These are phyloP conservation scores for Solanum tarijense DNA, from an alignment of 257 asterid genomes.

Conservation along the genomic window DNA sequence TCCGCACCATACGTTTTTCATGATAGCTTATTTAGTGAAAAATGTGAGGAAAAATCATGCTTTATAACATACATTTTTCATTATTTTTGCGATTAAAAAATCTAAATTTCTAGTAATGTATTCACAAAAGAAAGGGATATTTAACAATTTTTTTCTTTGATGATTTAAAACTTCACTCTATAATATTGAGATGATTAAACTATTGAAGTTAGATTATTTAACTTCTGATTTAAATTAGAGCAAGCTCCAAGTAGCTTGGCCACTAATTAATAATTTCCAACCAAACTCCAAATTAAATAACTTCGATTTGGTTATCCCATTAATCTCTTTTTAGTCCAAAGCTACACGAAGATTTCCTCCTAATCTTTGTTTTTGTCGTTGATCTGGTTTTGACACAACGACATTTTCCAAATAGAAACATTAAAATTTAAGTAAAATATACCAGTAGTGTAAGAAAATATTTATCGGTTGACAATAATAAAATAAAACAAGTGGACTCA, in stretches of 20 bases:
- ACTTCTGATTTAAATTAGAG: background rate
- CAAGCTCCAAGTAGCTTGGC: background rate
- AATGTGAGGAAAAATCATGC: too few relatives aligned
- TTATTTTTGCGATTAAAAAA: too few relatives aligned
- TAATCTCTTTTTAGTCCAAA: background rate
- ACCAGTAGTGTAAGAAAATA: background rate
- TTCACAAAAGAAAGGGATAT: background rate
- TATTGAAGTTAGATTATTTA: background rate
- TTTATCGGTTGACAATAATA: background rate
- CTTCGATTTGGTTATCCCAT: background rate
- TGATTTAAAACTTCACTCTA: background rate
- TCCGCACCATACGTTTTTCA: too few relatives aligned
- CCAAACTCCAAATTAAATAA: background rate
- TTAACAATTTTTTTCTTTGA: background rate
- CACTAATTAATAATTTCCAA: background rate
- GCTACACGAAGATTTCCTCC: background rate
- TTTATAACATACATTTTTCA: too few relatives aligned
- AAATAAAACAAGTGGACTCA: too few relatives aligned
- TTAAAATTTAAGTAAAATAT: background rate
- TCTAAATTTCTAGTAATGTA: too few relatives aligned
- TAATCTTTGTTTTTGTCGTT: background rate
- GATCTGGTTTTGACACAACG: background rate
- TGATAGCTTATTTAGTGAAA: too few relatives aligned
- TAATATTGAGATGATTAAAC: background rate
- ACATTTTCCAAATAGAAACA: background rate